Base-by-base conservation (phyloP, 2,329 filamentous ascomycete genomes). In the Ambrosiella beaveri region DNA sequence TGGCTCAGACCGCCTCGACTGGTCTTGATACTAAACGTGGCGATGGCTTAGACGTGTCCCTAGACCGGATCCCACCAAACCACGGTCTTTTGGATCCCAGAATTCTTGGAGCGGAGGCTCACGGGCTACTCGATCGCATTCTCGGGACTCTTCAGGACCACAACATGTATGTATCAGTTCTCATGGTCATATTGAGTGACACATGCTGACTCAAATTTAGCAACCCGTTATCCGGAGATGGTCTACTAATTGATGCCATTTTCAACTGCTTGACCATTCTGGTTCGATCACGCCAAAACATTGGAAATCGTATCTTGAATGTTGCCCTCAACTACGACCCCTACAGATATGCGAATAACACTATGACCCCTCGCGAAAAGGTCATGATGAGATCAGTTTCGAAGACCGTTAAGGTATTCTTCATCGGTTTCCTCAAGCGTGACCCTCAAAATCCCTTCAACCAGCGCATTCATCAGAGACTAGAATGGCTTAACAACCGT, bases 361-460 rank as follows among this genome's bases (percentile, higher is more conserved):
- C 85, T 2, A 79, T 94, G 74, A 91, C 86, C 0, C 79, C 88
- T 2, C 88, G 83, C 66, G 79, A 80, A 54, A 88, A 85, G 64
- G 85, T 98, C 61, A 81, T 91, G 64, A 78, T 95, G 61, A 88
- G 84, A 70, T 97, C 91, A 4, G 93, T 98, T 82, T 91, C 96
- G 69, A 88, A 95, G 67, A 98, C 93, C 27, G 86, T 86, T 2
- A 81, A 89, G 65, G 82, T 89, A 63, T 73, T 98, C 52, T 75
- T 97, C 44, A 78, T 90, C 57, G 90, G 96, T 69, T 74, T 95
- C 57, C 75, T 85, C 63, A 91, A 91, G 72, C 79, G 90, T 65
- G 89, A 93, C 64, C 86, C 87, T 1, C 85, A 86, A 58, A 86
- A 89, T 64, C 82, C 87, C 0, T 75, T 89, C 57, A 77, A 79